Evolutionary conservation across 2,329 filamentous ascomycete species (phyloP).

Genomic region (Fusarium brevicatenulatum): DNA sequence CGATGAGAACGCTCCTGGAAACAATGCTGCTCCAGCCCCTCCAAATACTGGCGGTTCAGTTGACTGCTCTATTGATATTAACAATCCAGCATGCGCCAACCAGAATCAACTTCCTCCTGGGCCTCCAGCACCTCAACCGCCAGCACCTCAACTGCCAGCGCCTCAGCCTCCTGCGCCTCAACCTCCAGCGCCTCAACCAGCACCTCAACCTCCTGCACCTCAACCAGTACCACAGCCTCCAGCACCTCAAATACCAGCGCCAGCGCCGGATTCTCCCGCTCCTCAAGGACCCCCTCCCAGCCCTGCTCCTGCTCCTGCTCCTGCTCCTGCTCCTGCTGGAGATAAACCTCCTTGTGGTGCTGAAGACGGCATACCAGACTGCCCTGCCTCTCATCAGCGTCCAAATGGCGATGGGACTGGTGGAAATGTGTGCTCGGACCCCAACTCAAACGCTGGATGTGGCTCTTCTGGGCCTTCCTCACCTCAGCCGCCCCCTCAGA

Average conservation of each 20-base stretch:
- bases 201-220: background rate
- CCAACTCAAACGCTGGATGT: background rate
- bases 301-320: background rate
- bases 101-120: background rate
- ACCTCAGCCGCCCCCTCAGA: background rate
- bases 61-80: background rate
- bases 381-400: background rate
- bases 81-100: conserved; percentile 1
- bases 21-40: background rate
- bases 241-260: background rate
- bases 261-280: background rate
- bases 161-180: background rate
- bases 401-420: background rate
- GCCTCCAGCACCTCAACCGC: background rate
- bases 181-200: background rate
- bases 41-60: background rate
- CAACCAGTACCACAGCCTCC: background rate
- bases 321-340: background rate
- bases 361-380: background rate
- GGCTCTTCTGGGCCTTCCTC: background rate
- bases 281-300: background rate
- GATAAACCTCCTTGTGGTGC: background rate
- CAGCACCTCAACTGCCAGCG: background rate
- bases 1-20: background rate
- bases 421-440: background rate